These are phyloP conservation scores for Mortierella alpina DNA, from an alignment of 192 early-diverging fungal species.

Conservation along the genomic window DNA sequence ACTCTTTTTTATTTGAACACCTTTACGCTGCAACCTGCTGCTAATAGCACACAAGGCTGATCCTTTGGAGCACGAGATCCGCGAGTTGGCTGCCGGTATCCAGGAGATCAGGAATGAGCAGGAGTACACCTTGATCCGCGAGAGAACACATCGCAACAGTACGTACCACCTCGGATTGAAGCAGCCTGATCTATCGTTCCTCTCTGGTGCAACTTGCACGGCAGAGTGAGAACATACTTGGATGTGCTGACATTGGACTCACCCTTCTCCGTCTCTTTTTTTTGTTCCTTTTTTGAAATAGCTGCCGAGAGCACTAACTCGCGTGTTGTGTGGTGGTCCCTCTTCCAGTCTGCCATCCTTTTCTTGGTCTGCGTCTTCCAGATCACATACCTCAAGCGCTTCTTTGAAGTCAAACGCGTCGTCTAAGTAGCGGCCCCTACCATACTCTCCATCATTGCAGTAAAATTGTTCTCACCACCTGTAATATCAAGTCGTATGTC, in stretches of 20 bases:
- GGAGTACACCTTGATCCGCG: conserved; percentile 72
- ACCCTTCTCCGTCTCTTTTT: not conserved
- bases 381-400: conserved; percentile 79
- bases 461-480: too few species aligned
- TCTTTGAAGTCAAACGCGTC: conserved; percentile 77
- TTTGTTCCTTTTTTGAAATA: conserved; percentile 25
- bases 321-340: conserved; percentile 83
- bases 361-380: conserved; percentile 77
- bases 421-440: conserved; percentile 51
- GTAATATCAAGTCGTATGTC: too few species aligned
- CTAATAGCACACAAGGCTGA: conserved; percentile 58
- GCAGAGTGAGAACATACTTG: too few species aligned
- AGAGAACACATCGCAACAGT: conserved; percentile 76
- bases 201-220: not conserved
- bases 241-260: not conserved
- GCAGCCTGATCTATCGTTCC: not conserved
- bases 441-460: not conserved
- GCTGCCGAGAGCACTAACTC: conserved; percentile 84
- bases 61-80: conserved; percentile 73
- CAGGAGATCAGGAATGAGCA: conserved; percentile 76
- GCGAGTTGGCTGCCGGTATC: conserved; percentile 70
- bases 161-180: conserved; percentile 37
- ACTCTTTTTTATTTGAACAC: not conserved
- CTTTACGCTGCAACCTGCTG: not conserved
- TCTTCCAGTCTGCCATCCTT: conserved; percentile 71